Conservation (phyloP, 2,329 filamentous ascomycete species). For the Claviceps purpurea region DNA sequence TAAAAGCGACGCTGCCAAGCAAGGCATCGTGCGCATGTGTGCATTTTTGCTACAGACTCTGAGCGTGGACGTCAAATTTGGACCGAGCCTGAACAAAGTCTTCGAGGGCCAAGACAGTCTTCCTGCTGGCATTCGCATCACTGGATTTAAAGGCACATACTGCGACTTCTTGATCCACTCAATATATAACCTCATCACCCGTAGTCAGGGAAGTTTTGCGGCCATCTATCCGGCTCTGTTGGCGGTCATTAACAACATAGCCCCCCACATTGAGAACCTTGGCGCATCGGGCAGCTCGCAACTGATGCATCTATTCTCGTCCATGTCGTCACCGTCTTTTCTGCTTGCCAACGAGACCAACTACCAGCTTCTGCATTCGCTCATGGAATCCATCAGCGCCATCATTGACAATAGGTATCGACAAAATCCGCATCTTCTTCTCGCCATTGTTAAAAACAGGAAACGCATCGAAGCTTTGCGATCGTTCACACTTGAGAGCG, state of each 20-base stretch:
- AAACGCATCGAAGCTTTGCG: conserved; percentile 76
- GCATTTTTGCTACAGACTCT: conserved; percentile 92
- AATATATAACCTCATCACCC: conserved; percentile 82
- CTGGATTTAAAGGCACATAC: conserved; percentile 78
- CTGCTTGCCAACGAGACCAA: conserved; percentile 87
- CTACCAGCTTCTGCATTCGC: conserved; percentile 62
- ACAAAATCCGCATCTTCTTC: conserved; percentile 69
- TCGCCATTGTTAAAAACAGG: conserved; percentile 63
- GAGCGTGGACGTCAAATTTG: conserved; percentile 85
- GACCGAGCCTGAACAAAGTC: conserved; percentile 72
- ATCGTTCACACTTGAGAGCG: conserved; percentile 81
- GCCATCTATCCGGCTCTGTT: conserved; percentile 86
- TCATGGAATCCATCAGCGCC: conserved; percentile 80
- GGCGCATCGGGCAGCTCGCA: conserved; percentile 65
- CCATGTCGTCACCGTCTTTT: conserved; percentile 89
- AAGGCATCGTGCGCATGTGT: conserved; percentile 91
- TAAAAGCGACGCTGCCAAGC: conserved; percentile 72
- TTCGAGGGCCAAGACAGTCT: conserved; percentile 85
- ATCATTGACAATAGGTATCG: conserved; percentile 80
- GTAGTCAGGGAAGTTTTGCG: conserved; percentile 77
- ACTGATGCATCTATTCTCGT: conserved; percentile 74
- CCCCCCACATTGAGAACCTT: conserved; percentile 68
- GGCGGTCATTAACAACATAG: conserved; percentile 86
- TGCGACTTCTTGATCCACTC: conserved; percentile 92
- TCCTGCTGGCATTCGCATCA: conserved; percentile 66